Conservation (phyloP, 2,329 filamentous ascomycete species). For the Pseudocercospora eumusae region DNA sequence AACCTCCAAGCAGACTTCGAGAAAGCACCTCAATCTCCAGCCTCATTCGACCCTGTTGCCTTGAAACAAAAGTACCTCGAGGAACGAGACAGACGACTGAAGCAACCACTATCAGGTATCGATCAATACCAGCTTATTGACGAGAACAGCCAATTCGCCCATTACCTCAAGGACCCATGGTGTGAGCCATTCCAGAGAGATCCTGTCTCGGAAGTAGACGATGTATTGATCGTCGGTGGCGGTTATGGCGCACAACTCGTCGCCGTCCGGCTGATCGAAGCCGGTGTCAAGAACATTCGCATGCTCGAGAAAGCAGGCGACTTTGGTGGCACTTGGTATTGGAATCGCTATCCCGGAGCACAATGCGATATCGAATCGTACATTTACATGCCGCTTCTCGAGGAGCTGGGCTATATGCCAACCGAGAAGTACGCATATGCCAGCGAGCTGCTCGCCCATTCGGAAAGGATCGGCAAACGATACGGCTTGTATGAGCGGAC, state of each 20-base stretch:
- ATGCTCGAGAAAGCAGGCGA: conserved; percentile 30
- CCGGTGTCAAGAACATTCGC: conserved; percentile 28
- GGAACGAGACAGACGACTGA: conserved; percentile 28
- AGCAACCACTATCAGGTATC: conserved; percentile 24
- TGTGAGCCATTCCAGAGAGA: conserved; percentile 23
- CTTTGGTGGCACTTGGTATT: conserved; percentile 47
- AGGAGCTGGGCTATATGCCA: conserved; percentile 47
- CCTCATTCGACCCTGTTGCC: conserved; percentile 25
- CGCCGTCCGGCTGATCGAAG: conserved; percentile 28
- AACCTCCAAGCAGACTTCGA: conserved; percentile 27
- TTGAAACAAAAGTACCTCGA: conserved; percentile 29
- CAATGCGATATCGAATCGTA: conserved; percentile 51
- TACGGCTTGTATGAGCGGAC: conserved; percentile 44
- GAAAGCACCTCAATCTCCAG: conserved; percentile 18
- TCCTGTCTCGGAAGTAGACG: conserved; percentile 24
- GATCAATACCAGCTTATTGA: conserved; percentile 29
- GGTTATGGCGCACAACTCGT: conserved; percentile 30
- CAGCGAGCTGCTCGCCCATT: conserved; percentile 46
- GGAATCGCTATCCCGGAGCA: conserved; percentile 47
- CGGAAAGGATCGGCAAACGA: conserved; percentile 26
- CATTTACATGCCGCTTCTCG: conserved; percentile 51
- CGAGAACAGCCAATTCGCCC: conserved; percentile 23
- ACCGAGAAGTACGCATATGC: conserved; percentile 40
- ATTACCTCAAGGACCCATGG: conserved; percentile 28
- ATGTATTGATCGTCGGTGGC: conserved; percentile 28